phyloP scores from a whole-genome alignment of 73 alveolate species.

The Tetrahymena elliotti region DNA sequence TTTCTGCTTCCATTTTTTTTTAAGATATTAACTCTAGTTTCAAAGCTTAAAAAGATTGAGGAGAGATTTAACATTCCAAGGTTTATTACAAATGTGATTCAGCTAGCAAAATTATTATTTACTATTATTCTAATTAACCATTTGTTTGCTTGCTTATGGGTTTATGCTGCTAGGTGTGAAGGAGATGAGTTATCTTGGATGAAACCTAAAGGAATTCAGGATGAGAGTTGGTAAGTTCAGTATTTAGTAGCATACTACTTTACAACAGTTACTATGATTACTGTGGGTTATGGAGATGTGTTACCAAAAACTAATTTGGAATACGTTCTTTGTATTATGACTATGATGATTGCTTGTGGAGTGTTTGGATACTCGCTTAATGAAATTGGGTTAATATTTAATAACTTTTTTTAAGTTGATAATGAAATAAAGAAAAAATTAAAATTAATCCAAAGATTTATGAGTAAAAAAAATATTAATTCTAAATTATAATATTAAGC shows the following conservation, averaged over 20 bases:
- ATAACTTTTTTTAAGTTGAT: slow-evolving; percentile 12
- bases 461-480: neutral
- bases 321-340: slow-evolving; percentile 45
- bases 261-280: slow-evolving; percentile 65
- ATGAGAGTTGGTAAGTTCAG: neutral
- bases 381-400: neutral
- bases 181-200: neutral
- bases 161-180: slow-evolving; percentile 38
- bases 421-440: neutral
- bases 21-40: neutral
- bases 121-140: slow-evolving; percentile 44
- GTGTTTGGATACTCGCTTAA: neutral
- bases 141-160: slow-evolving; percentile 60
- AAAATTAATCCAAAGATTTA: neutral
- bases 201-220: neutral
- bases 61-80: neutral
- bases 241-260: slow-evolving; percentile 61
- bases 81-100: neutral
- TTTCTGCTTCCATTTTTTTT: neutral
- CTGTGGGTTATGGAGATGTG: slow-evolving; percentile 76
- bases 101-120: slow-evolving; percentile 10
- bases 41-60: neutral
- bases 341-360: slow-evolving; percentile 63
- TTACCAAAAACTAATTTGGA: slow-evolving; percentile 45
- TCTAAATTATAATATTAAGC: neutral